These are phyloP conservation scores for Penicillium alfredii DNA, from an alignment of 495 filamentous ascomycete species.

Conservation along the genomic window DNA sequence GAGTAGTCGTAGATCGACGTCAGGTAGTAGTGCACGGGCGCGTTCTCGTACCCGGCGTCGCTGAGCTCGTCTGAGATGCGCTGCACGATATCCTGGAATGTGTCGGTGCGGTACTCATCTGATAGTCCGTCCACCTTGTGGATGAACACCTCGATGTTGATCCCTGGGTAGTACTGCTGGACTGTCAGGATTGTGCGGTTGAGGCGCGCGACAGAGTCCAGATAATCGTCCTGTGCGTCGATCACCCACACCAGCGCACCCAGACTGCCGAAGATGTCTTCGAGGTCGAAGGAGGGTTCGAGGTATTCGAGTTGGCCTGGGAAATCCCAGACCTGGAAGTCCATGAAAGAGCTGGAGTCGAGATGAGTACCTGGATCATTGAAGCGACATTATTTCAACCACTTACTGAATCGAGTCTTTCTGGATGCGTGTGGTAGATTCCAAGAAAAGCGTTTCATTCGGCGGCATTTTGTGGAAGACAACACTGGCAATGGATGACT, in stretches of 20 bases:
- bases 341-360: conserved; percentile 80
- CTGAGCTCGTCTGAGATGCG: conserved; percentile 95
- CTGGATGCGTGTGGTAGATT: conserved; percentile 86
- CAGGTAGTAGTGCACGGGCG: conserved; percentile 84
- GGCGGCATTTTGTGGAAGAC: conserved; percentile 97
- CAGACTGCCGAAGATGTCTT: conserved; percentile 86
- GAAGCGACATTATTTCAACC: neutral
- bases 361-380: neutral
- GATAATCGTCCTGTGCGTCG: conserved; percentile 94
- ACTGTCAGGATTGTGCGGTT: conserved; percentile 82
- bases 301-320: conserved; percentile 89
- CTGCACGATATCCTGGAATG: conserved; percentile 89
- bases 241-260: conserved; percentile 98
- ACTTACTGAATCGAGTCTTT: conserved; percentile 87
- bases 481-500: conserved; percentile 95
- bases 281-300: conserved; percentile 78
- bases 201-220: conserved; percentile 79
- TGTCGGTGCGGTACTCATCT: conserved; percentile 90
- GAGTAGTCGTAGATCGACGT: conserved; percentile 97
- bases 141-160: conserved; percentile 96
- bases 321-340: conserved; percentile 97
- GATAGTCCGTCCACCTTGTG: conserved; percentile 95
- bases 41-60: conserved; percentile 85
- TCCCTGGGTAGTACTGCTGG: conserved; percentile 77
- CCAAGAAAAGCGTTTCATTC: conserved; percentile 88